Conservation (phyloP, 2,329 filamentous ascomycete genomes). For the Waltergamsia citrina region DNA sequence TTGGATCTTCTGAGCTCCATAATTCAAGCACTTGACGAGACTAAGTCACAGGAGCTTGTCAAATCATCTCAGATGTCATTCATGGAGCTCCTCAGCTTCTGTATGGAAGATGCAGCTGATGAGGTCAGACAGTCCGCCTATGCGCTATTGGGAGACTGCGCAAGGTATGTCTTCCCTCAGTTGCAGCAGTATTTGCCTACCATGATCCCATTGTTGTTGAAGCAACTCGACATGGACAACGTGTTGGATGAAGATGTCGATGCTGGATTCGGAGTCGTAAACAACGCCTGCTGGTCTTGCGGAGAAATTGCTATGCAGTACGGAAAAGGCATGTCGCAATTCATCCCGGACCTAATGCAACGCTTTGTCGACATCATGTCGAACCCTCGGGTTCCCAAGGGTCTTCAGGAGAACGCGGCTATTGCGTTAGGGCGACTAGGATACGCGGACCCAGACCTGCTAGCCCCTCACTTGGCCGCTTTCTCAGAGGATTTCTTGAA, state of each 20-base stretch:
- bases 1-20: conserved; percentile 88
- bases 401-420: conserved; percentile 86
- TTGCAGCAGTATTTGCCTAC: conserved; percentile 64
- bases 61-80: conserved; percentile 55
- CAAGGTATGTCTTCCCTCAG: conserved; percentile 82
- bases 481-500: conserved; percentile 77
- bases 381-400: conserved; percentile 76
- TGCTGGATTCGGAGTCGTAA: conserved; percentile 82
- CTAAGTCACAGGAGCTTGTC: conserved; percentile 69
- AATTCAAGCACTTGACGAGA: conserved; percentile 73
- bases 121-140: conserved; percentile 96
- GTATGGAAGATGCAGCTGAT: conserved; percentile 83
- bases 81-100: conserved; percentile 84
- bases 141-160: conserved; percentile 86
- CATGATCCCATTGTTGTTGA: conserved; percentile 73
- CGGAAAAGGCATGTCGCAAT: conserved; percentile 65
- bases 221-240: conserved; percentile 75
- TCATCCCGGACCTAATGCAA: conserved; percentile 66
- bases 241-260: conserved; percentile 74
- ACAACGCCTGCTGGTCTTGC: conserved; percentile 96
- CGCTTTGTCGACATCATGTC: conserved; percentile 75
- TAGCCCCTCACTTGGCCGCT: conserved; percentile 69
- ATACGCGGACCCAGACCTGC: conserved; percentile 62
- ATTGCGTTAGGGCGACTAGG: conserved; percentile 87
- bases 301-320: conserved; percentile 85